Evolutionary conservation across 2,329 filamentous ascomycete species (phyloP), one percentile per base, ranked within the genome.

Genomic region (Fusarium clavum): DNA sequence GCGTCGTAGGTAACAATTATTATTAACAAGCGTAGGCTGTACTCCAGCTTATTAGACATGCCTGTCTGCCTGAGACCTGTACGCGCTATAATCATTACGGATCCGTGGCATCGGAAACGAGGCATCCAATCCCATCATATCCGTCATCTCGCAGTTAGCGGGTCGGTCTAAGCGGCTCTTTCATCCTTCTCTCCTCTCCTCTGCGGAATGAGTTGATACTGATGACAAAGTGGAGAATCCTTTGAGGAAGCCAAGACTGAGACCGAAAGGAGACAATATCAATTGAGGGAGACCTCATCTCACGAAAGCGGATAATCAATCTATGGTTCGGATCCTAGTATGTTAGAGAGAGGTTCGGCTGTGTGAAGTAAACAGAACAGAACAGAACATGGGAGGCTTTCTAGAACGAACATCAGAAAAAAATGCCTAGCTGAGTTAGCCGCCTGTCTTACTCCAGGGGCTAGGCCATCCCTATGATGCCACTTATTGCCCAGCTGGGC

Each of bases 91-190:
- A 22, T 44, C 34, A 55, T 55, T 61, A 71, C 53, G 68, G 53
- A 65, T 63, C 64, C 45, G 40, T 58, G 56, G 55, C 52, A 71
- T 61, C 57, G 68, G 59, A 65, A 67, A 71, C 55, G 45, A 65
- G 63, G 58, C 63, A 71, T 61, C 47, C 54, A 52, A 59, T 51
- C 62, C 34, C 29, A 41, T 41, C 40, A n/a, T 40, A n/a, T 13
- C 32, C 48, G 38, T 52, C 48, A 27, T 52, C 48, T 52, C 32
- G 22, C 48, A 20, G 48, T 51, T 52, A 53, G 68, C 59, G 68
- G 67, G 67, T 61, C 68, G 34, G 66, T 57, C 52, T 63, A 63
- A 51, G 58, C 67, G 48, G 44, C 53, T 62, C 53, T 49, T 34
- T 47, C 54, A 54, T 52, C 48, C 67, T 56, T 69, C 52, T 48